These are phyloP conservation scores for Boletus fagicola DNA, from an alignment of 768 basidiomycete species.

Conservation along the genomic window DNA sequence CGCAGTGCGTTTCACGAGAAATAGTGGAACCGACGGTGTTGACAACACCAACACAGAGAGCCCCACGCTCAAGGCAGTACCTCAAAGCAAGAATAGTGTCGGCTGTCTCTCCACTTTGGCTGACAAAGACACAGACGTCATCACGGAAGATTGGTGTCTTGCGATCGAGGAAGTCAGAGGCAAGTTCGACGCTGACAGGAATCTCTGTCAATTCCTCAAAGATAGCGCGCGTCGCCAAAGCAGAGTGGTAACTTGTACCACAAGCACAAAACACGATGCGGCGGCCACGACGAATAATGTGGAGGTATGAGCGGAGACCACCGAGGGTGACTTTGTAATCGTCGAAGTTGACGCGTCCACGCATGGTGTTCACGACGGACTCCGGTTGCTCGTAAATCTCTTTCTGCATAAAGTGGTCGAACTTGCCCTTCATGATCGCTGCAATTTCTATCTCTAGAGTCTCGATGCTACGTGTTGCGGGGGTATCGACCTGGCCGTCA, in stretches of 20 bases:
- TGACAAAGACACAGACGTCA: conserved; percentile 94
- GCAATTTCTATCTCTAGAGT: conserved; percentile 98
- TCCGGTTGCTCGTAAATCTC: conserved; percentile 99
- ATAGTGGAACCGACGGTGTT: conserved; percentile 98
- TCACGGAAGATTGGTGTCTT: conserved; percentile 99
- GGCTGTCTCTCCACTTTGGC: conserved; percentile 98
- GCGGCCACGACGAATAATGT: conserved; percentile 91
- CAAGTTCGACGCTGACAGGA: conserved; percentile 94
- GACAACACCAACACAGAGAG: conserved; percentile 95
- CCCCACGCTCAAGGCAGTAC: conserved; percentile 96
- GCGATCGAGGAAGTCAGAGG: conserved; percentile 97
- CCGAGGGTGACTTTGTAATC: conserved; percentile 88
- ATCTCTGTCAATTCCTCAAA: conserved; percentile 99
- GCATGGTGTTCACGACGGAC: conserved; percentile 99
- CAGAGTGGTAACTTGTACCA: conserved; percentile 97
- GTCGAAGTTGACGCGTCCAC: conserved; percentile 99
- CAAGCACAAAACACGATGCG: conserved; percentile 98
- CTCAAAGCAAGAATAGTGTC: conserved; percentile 95
- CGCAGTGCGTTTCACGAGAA: conserved; percentile 97
- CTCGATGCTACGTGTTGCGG: conserved; percentile 86
- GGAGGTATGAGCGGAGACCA: conserved; percentile 91
- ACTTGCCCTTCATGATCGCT: conserved; percentile 99
- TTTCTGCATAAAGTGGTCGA: conserved; percentile 99
- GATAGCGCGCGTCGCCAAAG: conserved; percentile 92
- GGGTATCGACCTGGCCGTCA: conserved; percentile 61